Evolutionary conservation across 1,139 yeast genomes (phyloP), one percentile per base, ranked within the genome.

Genomic region (Lodderomyces elongisporus): DNA sequence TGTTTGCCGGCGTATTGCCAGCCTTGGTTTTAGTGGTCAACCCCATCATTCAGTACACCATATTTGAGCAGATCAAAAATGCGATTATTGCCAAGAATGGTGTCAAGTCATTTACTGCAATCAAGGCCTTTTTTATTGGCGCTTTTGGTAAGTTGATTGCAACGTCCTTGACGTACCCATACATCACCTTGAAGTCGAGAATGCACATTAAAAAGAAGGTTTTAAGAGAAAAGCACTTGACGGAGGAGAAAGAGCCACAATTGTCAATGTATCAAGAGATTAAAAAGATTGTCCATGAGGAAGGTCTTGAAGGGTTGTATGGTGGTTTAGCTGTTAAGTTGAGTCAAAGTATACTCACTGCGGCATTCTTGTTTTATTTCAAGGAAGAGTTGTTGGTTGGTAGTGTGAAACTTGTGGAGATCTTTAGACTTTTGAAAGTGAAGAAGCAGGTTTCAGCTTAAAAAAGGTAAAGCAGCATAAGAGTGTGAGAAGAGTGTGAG

Each of bases 41-140:
- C 55, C 96, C 97, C 27, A 82, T 89, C 42, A 80, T 89, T 43
- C 96, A 88, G 58, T 89, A 88, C 63, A 85, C 96, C 34, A 77
- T 85, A 32, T 89, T 83, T 56, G 97, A 89, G 61, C 95, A 87
- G 59, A 58, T 85, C 48, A 81, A 82, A 54, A 85, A 83, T 49
- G 47, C 69, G 13, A 70, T 88, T 22, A 63, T 77, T 38, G 76
- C 76, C 42, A 66, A 59, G 31, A 72, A 75, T 33, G 79, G 75
- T 30, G 56, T 60, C 36, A 49, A 48, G 39, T 54, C 68, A 31
- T 59, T 77, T 50, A 63, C 74, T 17, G 72, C 94, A 3, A 45
- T 70, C 30, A 85, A 85, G 56, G 95, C 95, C 5, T 85, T 89
- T 51, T 62, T 84, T 47, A 69, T 88, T 41, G 97, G 97, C 12